A percentile compares a stretch with the other conserved stretches of the same genome.
These are phyloP conservation scores for Abrus pulchellus DNA, from an alignment of 306 rosid genomes.

Conservation along the genomic window DNA sequence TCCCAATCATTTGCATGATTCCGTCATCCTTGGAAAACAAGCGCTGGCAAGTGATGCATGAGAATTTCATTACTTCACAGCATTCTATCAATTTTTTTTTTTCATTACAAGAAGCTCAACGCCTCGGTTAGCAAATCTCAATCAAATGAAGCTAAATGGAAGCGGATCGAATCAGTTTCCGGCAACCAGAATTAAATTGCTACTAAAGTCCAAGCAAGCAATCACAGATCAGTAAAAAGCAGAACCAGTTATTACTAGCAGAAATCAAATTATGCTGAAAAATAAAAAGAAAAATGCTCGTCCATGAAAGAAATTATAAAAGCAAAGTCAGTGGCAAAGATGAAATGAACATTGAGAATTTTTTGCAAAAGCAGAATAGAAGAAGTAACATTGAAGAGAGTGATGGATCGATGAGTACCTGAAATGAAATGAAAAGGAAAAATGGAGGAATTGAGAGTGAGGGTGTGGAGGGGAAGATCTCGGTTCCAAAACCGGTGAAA, in stretches of 20 bases:
- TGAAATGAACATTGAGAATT: not conserved
- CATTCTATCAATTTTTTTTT: not conserved
- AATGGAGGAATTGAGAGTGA: conserved; percentile 14
- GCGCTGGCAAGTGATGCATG: conserved; percentile 19
- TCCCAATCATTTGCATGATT: conserved; percentile 21
- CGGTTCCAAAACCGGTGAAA: conserved; percentile 48
- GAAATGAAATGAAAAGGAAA: conserved; percentile 40
- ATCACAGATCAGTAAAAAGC: conserved; percentile 47
- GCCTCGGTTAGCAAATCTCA: conserved; percentile 33
- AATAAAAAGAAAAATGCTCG: not conserved
- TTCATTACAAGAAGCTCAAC: not conserved
- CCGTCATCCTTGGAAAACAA: conserved; percentile 31
- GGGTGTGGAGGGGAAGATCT: conserved; percentile 47
- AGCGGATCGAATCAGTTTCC: conserved; percentile 46
- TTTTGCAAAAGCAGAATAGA: not conserved
- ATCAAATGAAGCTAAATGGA: conserved; percentile 27
- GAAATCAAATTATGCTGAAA: conserved; percentile 8
- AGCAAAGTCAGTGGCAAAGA: not conserved
- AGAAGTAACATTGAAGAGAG: conserved; percentile 18
- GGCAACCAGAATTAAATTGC: conserved; percentile 38
- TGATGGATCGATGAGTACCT: conserved; percentile 54
- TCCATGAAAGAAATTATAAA: not conserved
- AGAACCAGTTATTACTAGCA: conserved; percentile 19
- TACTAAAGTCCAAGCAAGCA: conserved; percentile 38
- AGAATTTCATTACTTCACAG: not conserved